Conservation (phyloP, 2,329 filamentous ascomycete species). For the Teratosphaeriaceae sp. region DNA sequence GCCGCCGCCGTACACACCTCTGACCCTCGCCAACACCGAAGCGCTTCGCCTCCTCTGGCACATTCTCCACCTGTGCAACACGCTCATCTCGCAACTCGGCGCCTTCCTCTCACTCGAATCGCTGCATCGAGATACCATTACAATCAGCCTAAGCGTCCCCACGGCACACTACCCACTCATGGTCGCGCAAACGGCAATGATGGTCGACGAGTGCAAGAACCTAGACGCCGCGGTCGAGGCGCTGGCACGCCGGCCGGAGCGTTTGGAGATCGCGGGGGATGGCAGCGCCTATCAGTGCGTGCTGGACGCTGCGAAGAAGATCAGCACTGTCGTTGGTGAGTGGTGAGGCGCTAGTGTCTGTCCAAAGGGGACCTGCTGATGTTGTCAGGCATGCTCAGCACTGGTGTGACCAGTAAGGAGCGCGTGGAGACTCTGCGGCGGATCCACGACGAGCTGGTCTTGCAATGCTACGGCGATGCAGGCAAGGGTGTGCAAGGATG, state of each 20-base stretch:
- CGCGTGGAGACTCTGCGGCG: constrained; percentile 1
- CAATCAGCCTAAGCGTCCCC: not conserved
- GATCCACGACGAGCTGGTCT: constrained; percentile 2
- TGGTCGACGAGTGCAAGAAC: constrained; percentile 3
- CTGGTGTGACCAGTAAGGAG: not conserved
- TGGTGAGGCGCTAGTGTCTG: not conserved
- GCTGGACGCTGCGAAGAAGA: not conserved
- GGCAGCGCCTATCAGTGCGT: not conserved
- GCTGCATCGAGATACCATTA: constrained; percentile 4
- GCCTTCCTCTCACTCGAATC: constrained; percentile 9
- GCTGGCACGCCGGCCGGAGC: not conserved
- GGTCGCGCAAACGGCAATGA: constrained; percentile 4
- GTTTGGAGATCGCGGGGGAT: not conserved
- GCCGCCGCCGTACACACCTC: no score
- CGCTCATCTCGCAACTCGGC: constrained; percentile 3
- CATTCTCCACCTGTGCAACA: constrained; percentile 3
- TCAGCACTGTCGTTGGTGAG: constrained; percentile 1
- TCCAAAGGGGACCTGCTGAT: not conserved
- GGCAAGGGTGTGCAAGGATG: constrained; percentile 1
- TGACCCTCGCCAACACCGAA: not conserved
- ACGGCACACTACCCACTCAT: constrained; percentile 1
- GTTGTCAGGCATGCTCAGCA: not conserved
- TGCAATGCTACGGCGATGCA: constrained; percentile 6
- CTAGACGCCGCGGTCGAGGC: constrained; percentile 1
- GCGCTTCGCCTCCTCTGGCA: constrained; percentile 6